Evolutionary conservation across 2,329 filamentous ascomycete species (phyloP).

Genomic region (Proliferodiscus dingleyae): DNA sequence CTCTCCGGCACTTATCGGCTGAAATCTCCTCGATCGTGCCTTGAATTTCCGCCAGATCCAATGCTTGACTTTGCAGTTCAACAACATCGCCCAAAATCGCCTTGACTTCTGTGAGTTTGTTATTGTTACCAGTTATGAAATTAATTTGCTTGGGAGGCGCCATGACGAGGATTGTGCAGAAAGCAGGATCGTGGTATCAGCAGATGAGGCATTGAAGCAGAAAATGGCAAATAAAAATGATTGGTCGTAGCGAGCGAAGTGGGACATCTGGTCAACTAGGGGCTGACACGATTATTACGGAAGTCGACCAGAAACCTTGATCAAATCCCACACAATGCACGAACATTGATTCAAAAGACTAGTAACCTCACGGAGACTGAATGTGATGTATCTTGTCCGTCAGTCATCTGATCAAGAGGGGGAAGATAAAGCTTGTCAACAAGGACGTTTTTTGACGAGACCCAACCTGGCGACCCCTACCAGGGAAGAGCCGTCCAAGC

Average conservation of each 20-base stretch:
- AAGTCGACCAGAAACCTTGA: neutral
- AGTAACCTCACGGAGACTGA: neutral
- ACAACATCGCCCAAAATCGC: slow-evolving; percentile 74
- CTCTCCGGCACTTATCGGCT: slow-evolving; percentile 76
- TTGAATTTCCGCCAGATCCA: slow-evolving; percentile 88
- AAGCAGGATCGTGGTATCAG: neutral
- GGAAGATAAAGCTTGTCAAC: neutral
- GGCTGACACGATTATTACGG: neutral
- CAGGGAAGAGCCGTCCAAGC: too few relatives aligned
- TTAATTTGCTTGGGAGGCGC: slow-evolving; percentile 52
- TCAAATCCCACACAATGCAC: neutral
- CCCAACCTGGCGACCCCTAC: too few relatives aligned
- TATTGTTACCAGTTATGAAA: slow-evolving; percentile 95
- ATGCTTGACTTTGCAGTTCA: slow-evolving; percentile 64
- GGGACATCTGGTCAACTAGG: neutral
- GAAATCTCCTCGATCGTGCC: slow-evolving; percentile 91
- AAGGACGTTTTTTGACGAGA: neutral
- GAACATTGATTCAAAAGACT: neutral
- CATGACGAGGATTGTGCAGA: neutral
- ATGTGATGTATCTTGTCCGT: neutral
- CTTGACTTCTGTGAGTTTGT: slow-evolving; percentile 87
- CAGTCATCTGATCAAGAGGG: too few relatives aligned
- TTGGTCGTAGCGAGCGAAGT: neutral
- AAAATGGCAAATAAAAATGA: neutral
- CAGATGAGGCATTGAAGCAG: neutral